A percentile compares a stretch with the other conserved stretches of the same genome.
Evolutionary conservation across 257 asterid genomes (phyloP).

Genomic region (Echites panduratus): DNA sequence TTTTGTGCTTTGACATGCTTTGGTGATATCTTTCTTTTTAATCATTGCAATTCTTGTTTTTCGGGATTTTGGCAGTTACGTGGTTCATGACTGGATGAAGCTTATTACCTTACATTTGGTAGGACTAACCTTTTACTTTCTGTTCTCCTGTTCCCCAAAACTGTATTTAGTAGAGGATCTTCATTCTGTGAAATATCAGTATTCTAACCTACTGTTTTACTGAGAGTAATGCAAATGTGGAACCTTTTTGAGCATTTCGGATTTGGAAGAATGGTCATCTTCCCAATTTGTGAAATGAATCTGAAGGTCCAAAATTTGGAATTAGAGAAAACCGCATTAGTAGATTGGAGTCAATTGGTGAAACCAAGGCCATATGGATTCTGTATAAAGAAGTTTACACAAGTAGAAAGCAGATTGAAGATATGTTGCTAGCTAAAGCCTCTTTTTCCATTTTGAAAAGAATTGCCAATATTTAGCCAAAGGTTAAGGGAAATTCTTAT

Average conservation of each 20-base stretch:
- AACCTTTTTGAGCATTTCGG: not conserved
- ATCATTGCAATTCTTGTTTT: no score
- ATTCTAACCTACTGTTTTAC: not conserved
- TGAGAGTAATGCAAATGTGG: not conserved
- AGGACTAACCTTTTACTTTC: no score
- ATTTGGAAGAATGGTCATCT: not conserved
- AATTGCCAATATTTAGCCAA: not conserved
- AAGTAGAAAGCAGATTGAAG: not conserved
- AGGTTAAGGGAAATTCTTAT: not conserved
- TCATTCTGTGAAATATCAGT: not conserved
- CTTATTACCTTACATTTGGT: no score
- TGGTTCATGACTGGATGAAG: no score
- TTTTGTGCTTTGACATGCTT: no score
- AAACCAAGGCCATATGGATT: no score
- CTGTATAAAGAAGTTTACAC: no score
- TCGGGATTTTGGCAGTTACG: no score
- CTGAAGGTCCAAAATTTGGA: no score
- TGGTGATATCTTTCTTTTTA: no score
- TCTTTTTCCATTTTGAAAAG: not conserved
- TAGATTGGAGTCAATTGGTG: no score
- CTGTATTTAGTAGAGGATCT: not conserved
- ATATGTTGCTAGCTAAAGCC: not conserved
- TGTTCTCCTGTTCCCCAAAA: not conserved
- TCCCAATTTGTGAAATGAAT: not conserved
- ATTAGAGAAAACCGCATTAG: no score